These are phyloP conservation scores for Cladosporium sp. DNA, from an alignment of 2,329 filamentous ascomycete genomes.

Conservation along the genomic window DNA sequence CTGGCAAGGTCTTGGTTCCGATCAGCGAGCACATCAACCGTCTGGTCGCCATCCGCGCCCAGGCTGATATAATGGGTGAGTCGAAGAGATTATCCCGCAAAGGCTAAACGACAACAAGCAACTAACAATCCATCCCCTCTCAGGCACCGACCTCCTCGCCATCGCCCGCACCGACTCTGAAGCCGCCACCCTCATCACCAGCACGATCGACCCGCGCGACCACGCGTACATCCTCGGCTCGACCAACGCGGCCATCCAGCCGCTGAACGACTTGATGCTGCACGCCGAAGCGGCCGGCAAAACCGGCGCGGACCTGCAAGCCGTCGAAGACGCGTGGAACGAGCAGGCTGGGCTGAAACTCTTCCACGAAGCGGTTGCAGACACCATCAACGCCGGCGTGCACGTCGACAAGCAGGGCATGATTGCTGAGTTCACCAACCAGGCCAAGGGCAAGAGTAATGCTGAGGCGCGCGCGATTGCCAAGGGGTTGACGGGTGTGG, in stretches of 20 bases:
- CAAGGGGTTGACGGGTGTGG: slow-evolving; percentile 68
- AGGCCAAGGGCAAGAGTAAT: slow-evolving; percentile 80
- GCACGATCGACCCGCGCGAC: slow-evolving; percentile 92
- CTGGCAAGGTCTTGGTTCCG: slow-evolving; percentile 94
- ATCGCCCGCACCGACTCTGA: slow-evolving; percentile 96
- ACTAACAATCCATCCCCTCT: background rate
- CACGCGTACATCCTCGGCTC: slow-evolving; percentile 87
- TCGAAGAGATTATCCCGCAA: background rate
- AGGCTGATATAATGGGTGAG: slow-evolving; percentile 95
- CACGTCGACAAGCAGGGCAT: slow-evolving; percentile 66
- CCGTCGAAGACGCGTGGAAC: slow-evolving; percentile 87
- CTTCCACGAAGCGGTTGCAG: slow-evolving; percentile 85
- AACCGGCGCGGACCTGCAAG: slow-evolving; percentile 73
- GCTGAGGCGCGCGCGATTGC: slow-evolving; percentile 76
- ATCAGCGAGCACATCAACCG: slow-evolving; percentile 98
- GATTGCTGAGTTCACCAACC: slow-evolving; percentile 61
- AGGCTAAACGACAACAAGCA: background rate
- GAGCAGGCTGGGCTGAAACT: slow-evolving; percentile 74
- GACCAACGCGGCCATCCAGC: slow-evolving; percentile 80
- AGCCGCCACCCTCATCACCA: slow-evolving; percentile 94
- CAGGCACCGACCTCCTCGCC: slow-evolving; percentile 78
- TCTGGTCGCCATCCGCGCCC: slow-evolving; percentile 90
- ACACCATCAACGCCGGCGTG: slow-evolving; percentile 68
- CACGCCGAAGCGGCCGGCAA: slow-evolving; percentile 81
- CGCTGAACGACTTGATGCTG: slow-evolving; percentile 87